Evolutionary conservation across 2,329 filamentous ascomycete species (phyloP).

Genomic region (Xylaria sp.): DNA sequence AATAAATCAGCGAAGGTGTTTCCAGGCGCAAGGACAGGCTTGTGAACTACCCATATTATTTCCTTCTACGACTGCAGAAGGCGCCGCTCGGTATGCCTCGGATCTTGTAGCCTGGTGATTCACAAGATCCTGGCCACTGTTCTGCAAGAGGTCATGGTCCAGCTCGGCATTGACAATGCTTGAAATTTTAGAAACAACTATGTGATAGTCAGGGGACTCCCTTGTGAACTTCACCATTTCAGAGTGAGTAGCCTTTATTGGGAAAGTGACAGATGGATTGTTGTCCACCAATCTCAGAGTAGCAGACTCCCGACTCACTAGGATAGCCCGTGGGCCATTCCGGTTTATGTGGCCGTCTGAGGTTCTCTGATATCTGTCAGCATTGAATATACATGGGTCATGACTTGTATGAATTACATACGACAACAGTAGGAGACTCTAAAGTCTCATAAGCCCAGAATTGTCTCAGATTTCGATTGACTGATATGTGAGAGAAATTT

Average conservation of each 20-base stretch:
- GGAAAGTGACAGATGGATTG: constrained; percentile 15
- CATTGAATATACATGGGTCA: background rate
- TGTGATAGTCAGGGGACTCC: constrained; percentile 20
- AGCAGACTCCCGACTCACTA: constrained; percentile 34
- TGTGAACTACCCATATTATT: constrained; percentile 9
- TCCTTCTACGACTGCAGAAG: background rate
- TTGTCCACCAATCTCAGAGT: constrained; percentile 16
- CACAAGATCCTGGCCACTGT: too few species aligned
- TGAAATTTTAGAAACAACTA: constrained; percentile 33
- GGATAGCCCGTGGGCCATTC: constrained; percentile 23
- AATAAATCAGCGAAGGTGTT: background rate
- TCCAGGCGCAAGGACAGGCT: too few species aligned
- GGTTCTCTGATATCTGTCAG: constrained; percentile 14
- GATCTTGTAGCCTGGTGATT: too few species aligned
- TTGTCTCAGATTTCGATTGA: constrained; percentile 3
- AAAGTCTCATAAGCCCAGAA: constrained; percentile 37
- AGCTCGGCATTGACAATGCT: constrained; percentile 5
- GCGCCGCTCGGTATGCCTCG: too few species aligned
- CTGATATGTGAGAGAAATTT: background rate
- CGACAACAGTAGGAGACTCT: constrained; percentile 31
- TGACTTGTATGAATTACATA: background rate
- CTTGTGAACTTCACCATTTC: constrained; percentile 37
- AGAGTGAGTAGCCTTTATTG: constrained; percentile 32
- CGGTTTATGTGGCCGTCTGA: constrained; percentile 11
- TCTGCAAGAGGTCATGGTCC: background rate